Conservation (phyloP, 495 filamentous ascomycete genomes). For the Ramalina peruviana region DNA sequence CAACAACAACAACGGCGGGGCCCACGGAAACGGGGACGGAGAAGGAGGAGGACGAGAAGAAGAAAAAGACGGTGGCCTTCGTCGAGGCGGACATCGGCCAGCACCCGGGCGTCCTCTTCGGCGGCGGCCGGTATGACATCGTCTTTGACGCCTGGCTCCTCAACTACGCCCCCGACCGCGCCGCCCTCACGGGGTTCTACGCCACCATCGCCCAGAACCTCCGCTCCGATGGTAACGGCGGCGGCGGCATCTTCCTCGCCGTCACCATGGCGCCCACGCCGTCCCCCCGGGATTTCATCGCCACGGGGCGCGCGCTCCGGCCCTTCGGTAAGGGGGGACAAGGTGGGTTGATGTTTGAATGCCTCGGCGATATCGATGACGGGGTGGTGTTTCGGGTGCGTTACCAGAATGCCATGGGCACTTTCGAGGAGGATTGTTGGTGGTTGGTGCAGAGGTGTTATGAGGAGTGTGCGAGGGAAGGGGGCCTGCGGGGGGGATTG, state of each 20-base stretch:
- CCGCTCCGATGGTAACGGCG: neutral
- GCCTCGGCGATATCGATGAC: conserved; percentile 1
- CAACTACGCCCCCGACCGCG: conserved; percentile 20
- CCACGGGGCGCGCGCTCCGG: neutral
- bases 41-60: neutral
- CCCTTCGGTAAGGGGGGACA: neutral
- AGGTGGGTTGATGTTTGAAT: conserved; percentile 1
- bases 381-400: neutral
- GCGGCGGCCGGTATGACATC: conserved; percentile 20
- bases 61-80: conserved; percentile 1
- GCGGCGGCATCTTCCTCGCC: conserved; percentile 15
- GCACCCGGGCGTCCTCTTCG: conserved; percentile 21
- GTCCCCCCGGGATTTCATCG: neutral
- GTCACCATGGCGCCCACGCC: neutral
- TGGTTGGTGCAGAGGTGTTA: neutral
- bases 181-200: conserved; percentile 23
- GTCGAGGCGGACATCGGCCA: conserved; percentile 16
- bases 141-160: conserved; percentile 25
- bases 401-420: no score
- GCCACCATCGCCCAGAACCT: conserved; percentile 22
- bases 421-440: no score
- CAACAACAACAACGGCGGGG: no score
- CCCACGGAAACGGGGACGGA: neutral
- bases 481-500: conserved; percentile 3
- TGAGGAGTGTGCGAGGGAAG: conserved; percentile 7